Base-by-base conservation (phyloP, 805 yeast genomes). In the Lipomyces sp. region DNA sequence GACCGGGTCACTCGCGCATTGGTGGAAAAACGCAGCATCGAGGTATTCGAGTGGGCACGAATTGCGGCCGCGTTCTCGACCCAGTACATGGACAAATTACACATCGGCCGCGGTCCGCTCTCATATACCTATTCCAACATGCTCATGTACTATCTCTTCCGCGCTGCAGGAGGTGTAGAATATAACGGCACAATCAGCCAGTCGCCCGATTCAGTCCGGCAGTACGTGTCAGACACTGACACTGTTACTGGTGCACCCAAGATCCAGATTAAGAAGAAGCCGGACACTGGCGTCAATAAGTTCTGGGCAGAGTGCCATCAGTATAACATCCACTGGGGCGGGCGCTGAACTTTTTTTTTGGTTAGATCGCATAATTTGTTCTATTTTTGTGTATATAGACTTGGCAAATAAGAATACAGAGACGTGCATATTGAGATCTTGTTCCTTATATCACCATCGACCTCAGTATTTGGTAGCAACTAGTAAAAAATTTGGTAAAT, bases 31-130 rank as follows among this genome's bases (percentile, higher is more conserved):
- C 53, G 57, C 4, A 66, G 59, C 1, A 30, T 65, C 51, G 69
- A 65, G 62, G 53, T 67, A 15, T 65, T 65, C 32, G 71, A 67
- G 33, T 65, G 69, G 69, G 57, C 69, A 11, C 29, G 63, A 15
- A 30, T 62, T 48, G 57, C 63, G 13, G 29, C 53, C 57, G 71
- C 60, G 11, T 58, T 65, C 39, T 59, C 69, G 4, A 57, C 56
- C 35, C 57, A 55, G 60, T 67, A 64, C 34, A n/a, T 45, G 8
- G 69, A 66, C 39, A 60, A 66, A 29, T 32, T 64, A 7, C 69
- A 66, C 45, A 57, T 64, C 18, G 62, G 59, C 48, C 18, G 24
- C 3, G 69, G 69, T 10, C 69, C 69, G 11, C 32, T 60, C 45
- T 39, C 35, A n/a, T 54, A 45, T 3, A 45, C 53, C 15, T 66